Percentiles rank a stretch among this genome's conserved stretches.
phyloP scores from a whole-genome alignment of 352 stramenopile genomes.

The Pythium phragmitis region DNA sequence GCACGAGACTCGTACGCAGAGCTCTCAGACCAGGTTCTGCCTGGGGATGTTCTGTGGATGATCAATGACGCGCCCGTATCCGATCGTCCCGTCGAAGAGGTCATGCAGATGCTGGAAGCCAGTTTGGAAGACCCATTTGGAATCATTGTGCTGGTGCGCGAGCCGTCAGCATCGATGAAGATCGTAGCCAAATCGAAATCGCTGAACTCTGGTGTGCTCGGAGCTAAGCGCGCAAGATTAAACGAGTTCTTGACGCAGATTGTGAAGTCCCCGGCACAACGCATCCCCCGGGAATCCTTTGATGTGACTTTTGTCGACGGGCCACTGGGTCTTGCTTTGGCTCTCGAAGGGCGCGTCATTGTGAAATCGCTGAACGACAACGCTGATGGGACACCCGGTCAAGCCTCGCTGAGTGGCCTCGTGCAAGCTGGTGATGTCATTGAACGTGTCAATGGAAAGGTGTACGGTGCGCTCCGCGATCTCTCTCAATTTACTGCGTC shows the following conservation, averaged over 20 bases:
- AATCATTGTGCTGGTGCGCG: slow-evolving; percentile 17
- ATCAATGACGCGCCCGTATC: slow-evolving; percentile 35
- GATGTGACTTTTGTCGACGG: slow-evolving; percentile 74
- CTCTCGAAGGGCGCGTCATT: slow-evolving; percentile 66
- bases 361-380: slow-evolving; percentile 83
- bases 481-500: slow-evolving; percentile 81
- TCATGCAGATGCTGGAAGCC: slow-evolving; percentile 26
- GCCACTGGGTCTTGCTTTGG: slow-evolving; percentile 69
- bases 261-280: slow-evolving; percentile 1
- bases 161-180: slow-evolving; percentile 18
- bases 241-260: slow-evolving; percentile 19
- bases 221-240: slow-evolving; percentile 10
- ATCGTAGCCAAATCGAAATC: not conserved
- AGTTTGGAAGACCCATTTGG: slow-evolving; percentile 22
- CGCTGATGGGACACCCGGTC: slow-evolving; percentile 54
- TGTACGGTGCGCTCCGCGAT: slow-evolving; percentile 61
- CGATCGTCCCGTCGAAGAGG: slow-evolving; percentile 37
- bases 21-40: slow-evolving; percentile 61
- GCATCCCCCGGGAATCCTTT: slow-evolving; percentile 20
- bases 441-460: slow-evolving; percentile 66
- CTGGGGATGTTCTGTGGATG: slow-evolving; percentile 62
- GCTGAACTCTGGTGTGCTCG: slow-evolving; percentile 1
- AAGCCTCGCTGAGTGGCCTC: slow-evolving; percentile 63
- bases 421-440: slow-evolving; percentile 73
- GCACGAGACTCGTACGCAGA: slow-evolving; percentile 45